These are phyloP conservation scores for Linnemannia schmuckeri DNA, from an alignment of 192 early-diverging fungal genomes.

Conservation along the genomic window DNA sequence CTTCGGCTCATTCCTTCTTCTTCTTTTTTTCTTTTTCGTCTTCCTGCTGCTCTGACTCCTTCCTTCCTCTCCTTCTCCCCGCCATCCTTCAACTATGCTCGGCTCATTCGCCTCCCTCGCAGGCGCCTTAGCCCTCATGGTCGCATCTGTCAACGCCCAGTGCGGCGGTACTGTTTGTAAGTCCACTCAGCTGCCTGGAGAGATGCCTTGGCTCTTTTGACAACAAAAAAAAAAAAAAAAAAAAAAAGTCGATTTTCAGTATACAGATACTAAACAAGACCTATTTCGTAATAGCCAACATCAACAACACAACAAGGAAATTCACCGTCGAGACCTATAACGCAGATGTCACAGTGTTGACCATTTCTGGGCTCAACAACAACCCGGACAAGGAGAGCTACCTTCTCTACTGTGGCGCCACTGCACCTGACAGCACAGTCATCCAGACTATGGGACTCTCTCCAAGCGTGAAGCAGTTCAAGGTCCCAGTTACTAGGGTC, in stretches of 20 bases:
- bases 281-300: constrained; percentile 25
- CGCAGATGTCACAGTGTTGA: constrained; percentile 38
- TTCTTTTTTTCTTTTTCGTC: background rate
- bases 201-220: too few relatives aligned
- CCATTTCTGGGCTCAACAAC: constrained; percentile 8
- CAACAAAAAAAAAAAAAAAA: too few relatives aligned
- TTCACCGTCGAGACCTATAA: constrained; percentile 47
- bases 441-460: constrained; percentile 22
- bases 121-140: constrained; percentile 6
- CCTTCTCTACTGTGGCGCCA: constrained; percentile 54
- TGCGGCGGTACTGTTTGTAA: constrained; percentile 11
- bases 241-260: too few relatives aligned
- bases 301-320: constrained; percentile 12
- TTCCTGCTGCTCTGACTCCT: background rate
- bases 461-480: background rate
- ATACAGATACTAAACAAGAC: too few relatives aligned
- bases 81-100: background rate
- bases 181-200: background rate
- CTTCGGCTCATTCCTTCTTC: background rate
- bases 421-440: constrained; percentile 9
- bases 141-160: constrained; percentile 19
- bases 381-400: constrained; percentile 49
- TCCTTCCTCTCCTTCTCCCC: background rate
- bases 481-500: constrained; percentile 51
- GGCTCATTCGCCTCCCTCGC: constrained; percentile 9